Conservation (phyloP, 495 filamentous ascomycete species). For the Hyphodiscus hymeniophilus region DNA sequence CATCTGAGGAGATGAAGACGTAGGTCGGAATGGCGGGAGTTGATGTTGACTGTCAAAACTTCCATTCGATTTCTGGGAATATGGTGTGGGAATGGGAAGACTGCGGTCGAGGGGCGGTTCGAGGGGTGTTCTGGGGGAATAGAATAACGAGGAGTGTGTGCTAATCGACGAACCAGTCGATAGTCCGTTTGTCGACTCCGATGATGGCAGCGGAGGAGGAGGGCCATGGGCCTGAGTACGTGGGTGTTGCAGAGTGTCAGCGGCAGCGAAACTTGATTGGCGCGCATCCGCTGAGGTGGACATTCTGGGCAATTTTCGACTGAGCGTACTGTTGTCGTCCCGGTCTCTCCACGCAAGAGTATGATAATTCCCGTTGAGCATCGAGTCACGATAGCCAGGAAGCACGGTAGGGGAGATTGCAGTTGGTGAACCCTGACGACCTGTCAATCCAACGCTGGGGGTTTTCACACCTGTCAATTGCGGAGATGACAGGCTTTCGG, state of each 20-base stretch:
- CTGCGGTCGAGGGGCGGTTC: constrained; percentile 22
- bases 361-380: constrained; percentile 8
- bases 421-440: constrained; percentile 9
- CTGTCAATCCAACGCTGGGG: background rate
- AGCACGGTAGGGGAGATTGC: constrained; percentile 11
- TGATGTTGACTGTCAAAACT: constrained; percentile 16
- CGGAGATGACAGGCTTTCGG: constrained; percentile 3
- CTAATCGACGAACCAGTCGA: constrained; percentile 18
- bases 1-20: constrained; percentile 22
- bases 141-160: constrained; percentile 14
- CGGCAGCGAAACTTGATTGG: constrained; percentile 1
- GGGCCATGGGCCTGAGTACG: constrained; percentile 12
- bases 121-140: constrained; percentile 18
- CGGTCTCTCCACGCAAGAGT: constrained; percentile 18
- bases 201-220: constrained; percentile 12
- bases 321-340: constrained; percentile 4
- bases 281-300: constrained; percentile 3
- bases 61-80: constrained; percentile 12
- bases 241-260: constrained; percentile 12
- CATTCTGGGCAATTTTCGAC: constrained; percentile 13
- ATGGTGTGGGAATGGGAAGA: constrained; percentile 19
- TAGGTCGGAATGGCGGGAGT: constrained; percentile 19
- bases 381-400: constrained; percentile 22
- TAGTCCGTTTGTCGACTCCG: constrained; percentile 12
- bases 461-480: background rate